phyloP scores from a whole-genome alignment of 2,329 filamentous ascomycete species.

The Arthrobotrys entomopaga region DNA sequence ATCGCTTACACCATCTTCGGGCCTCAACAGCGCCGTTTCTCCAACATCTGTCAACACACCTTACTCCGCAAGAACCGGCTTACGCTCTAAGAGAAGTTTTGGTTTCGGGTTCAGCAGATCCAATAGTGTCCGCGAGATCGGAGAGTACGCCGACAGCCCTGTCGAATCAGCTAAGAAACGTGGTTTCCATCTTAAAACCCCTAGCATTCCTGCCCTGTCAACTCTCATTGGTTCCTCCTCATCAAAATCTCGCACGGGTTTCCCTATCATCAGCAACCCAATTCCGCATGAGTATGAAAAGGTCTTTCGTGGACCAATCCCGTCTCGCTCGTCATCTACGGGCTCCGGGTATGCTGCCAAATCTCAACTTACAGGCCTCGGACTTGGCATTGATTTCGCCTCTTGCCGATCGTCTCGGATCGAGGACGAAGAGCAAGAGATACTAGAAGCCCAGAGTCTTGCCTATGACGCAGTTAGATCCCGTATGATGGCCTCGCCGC shows the following conservation, averaged over 20 bases:
- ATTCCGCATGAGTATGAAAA: conserved; percentile 36
- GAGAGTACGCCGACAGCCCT: conserved; percentile 15
- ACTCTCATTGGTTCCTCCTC: conserved; percentile 26
- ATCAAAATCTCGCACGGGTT: conserved; percentile 28
- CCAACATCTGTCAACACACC: conserved; percentile 29
- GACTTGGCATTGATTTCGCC: conserved; percentile 29
- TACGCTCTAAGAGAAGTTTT: conserved; percentile 42
- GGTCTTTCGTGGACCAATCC: conserved; percentile 1
- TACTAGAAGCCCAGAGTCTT: conserved; percentile 35
- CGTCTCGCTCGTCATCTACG: conserved; percentile 25
- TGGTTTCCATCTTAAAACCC: conserved; percentile 40
- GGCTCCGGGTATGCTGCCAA: conserved; percentile 12
- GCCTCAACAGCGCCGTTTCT: conserved; percentile 34
- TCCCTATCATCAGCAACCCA: conserved; percentile 37
- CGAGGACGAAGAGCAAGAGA: conserved; percentile 41
- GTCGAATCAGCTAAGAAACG: conserved; percentile 22
- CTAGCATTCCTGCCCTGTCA: conserved; percentile 37
- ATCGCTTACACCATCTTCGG: conserved; percentile 39
- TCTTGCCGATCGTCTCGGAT: conserved; percentile 35
- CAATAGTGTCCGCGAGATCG: conserved; percentile 38
- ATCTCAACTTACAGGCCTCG: background rate
- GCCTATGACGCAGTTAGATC: conserved; percentile 34
- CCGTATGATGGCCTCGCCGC: conserved; percentile 19
- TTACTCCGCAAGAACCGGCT: conserved; percentile 28
- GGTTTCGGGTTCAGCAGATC: conserved; percentile 39